These are phyloP conservation scores for Dianthus caryophyllus DNA, from an alignment of 148 eudicot genomes.

Conservation along the genomic window DNA sequence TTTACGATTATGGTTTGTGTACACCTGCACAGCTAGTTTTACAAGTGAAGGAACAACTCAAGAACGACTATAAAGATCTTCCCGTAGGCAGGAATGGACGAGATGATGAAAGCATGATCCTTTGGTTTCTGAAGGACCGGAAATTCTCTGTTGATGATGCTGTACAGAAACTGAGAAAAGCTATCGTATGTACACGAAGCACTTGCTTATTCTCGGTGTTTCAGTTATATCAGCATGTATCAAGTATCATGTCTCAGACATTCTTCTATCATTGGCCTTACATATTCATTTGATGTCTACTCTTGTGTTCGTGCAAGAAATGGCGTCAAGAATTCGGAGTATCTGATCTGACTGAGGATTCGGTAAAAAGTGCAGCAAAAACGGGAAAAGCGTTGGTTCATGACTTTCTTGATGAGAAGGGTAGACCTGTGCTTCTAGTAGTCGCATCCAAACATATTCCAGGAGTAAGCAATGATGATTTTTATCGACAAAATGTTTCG, in stretches of 20 bases:
- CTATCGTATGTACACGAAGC: slow-evolving; percentile 52
- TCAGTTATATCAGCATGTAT: not conserved
- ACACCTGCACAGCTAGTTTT: slow-evolving; percentile 63
- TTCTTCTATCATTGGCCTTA: not conserved
- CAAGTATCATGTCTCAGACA: too few relatives aligned
- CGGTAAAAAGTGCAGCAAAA: slow-evolving; percentile 49
- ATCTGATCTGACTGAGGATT: slow-evolving; percentile 69
- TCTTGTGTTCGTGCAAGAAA: slow-evolving; percentile 41
- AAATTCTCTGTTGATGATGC: slow-evolving; percentile 66
- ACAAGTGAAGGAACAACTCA: slow-evolving; percentile 80
- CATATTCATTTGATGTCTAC: slow-evolving; percentile 20
- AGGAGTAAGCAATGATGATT: slow-evolving; percentile 44
- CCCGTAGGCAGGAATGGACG: slow-evolving; percentile 79
- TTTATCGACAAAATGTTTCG: not conserved
- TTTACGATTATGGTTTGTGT: slow-evolving; percentile 9
- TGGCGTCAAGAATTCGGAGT: slow-evolving; percentile 93
- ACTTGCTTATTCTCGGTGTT: not conserved
- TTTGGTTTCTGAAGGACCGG: slow-evolving; percentile 92
- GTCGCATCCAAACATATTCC: slow-evolving; percentile 75
- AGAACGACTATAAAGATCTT: slow-evolving; percentile 51
- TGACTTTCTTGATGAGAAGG: slow-evolving; percentile 60
- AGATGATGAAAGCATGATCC: slow-evolving; percentile 90
- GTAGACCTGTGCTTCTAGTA: slow-evolving; percentile 79
- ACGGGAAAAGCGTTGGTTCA: slow-evolving; percentile 81
- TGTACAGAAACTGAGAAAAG: slow-evolving; percentile 63